Evolutionary conservation across 1,139 yeast genomes (phyloP).

Genomic region (Pichia sp.): DNA sequence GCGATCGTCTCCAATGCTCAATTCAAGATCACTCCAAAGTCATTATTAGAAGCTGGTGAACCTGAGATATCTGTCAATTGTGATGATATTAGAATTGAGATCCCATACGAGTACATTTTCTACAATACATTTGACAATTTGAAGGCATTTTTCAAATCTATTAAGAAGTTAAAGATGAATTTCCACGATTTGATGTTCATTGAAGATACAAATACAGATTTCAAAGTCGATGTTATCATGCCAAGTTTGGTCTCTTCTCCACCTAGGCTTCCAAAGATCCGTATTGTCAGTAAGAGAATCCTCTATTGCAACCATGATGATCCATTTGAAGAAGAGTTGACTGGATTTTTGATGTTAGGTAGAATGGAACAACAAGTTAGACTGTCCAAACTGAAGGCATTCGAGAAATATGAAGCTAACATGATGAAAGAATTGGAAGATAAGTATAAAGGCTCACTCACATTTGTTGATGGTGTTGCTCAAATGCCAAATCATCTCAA

Average conservation of each 20-base stretch:
- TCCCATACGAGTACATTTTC: slow-evolving; percentile 36
- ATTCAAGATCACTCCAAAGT: slow-evolving; percentile 13
- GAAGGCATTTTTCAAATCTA: slow-evolving; percentile 54
- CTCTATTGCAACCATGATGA: slow-evolving; percentile 71
- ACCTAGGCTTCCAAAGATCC: slow-evolving; percentile 49
- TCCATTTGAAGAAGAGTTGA: slow-evolving; percentile 80
- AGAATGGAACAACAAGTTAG: slow-evolving; percentile 67
- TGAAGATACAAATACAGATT: slow-evolving; percentile 34
- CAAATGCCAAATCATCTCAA: slow-evolving; percentile 10
- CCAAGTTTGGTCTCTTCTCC: slow-evolving; percentile 36
- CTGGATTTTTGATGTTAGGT: slow-evolving; percentile 72
- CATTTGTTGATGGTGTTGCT: slow-evolving; percentile 16
- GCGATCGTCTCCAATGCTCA: slow-evolving; percentile 24
- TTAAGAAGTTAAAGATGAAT: slow-evolving; percentile 52
- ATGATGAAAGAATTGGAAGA: slow-evolving; percentile 27
- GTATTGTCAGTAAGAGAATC: slow-evolving; percentile 48
- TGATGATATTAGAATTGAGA: slow-evolving; percentile 29
- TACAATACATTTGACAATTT: slow-evolving; percentile 63
- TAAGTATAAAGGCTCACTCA: slow-evolving; percentile 18
- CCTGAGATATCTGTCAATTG: slow-evolving; percentile 18
- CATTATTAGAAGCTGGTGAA: slow-evolving; percentile 11
- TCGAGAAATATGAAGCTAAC: slow-evolving; percentile 39
- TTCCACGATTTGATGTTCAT: slow-evolving; percentile 39
- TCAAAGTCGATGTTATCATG: slow-evolving; percentile 25
- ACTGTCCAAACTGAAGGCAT: slow-evolving; percentile 53